Evolutionary conservation across 1,284 basidiomycete genomes (phyloP), one percentile per base, ranked within the genome.

Genomic region (Marasmius tenuissimus): DNA sequence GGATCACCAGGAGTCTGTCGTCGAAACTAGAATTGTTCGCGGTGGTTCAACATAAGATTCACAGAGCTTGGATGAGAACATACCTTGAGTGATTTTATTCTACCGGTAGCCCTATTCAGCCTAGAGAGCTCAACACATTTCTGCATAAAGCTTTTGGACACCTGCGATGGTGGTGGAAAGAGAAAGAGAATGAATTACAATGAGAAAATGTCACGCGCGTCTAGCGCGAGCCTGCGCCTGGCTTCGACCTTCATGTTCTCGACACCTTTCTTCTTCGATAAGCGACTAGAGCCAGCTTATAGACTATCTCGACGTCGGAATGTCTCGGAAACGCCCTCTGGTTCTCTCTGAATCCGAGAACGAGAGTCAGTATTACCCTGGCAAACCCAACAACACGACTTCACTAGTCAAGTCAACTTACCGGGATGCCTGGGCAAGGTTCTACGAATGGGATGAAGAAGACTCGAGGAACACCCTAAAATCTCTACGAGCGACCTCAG

Each of bases 41-140:
- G 37, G 34, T 37, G 10, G 33, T 39, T 18, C 33, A 8, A 18
- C 42, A 22, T 16, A 4, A 14, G 8, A 39, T 16, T 12, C 4
- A 58, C 14, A 40, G 20, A 8, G 35, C 16, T 37, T 11, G 11
- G 42, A 40, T 16, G 11, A 3, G 12, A 10, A 35, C 58, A 16
- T 45, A 61, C 62, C 38, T 58, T 34, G 20, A 63, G 14, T 6
- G 62, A 63, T 54, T 38, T 54, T 4, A 59, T 57, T 38, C 54
- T 16, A 34, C 47, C 20, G 12, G 55, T 14, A 34, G 55, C 14
- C 52, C 58, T 63, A 4, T 20, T 33, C 10, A 63, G 62, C 61
- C 59, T 55, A 60, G 55, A 35, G 27, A 63, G 59, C 35, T 60
- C 53, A 50, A 60, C 50, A 57, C 62, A 63, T 63, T 57, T 63